Conservation (phyloP, 345 rosid species). For the Arabidopsis thaliana region DNA sequence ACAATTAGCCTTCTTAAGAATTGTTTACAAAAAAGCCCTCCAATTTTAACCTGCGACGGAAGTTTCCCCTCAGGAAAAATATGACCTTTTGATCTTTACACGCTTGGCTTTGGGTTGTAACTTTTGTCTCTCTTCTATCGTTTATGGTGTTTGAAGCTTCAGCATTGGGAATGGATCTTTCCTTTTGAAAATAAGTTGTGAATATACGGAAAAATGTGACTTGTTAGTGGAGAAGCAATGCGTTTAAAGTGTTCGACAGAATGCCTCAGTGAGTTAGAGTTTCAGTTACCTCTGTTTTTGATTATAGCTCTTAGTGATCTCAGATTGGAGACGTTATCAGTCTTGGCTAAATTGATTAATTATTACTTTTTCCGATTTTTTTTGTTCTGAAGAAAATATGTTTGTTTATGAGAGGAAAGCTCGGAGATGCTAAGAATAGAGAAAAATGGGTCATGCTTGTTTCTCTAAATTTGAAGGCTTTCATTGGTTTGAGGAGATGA, state of each 20-base stretch:
- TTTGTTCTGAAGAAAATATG: not conserved
- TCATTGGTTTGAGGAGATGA: constrained; percentile 51
- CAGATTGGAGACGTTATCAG: not conserved
- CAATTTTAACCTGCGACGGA: not conserved
- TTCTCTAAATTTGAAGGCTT: constrained; percentile 52
- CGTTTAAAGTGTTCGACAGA: constrained; percentile 20
- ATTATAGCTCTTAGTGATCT: not conserved
- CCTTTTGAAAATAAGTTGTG: not conserved
- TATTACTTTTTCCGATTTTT: not conserved
- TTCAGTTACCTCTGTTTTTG: constrained; percentile 20
- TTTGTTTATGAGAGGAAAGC: constrained; percentile 34
- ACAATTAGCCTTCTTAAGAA: not conserved
- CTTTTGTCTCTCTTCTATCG: not conserved
- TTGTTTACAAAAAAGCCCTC: not conserved
- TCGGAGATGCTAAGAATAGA: constrained; percentile 47
- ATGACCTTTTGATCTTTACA: constrained; percentile 26
- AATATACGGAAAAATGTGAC: not conserved
- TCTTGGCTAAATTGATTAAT: not conserved
- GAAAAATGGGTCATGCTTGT: constrained; percentile 39
- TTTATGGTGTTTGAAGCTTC: constrained; percentile 1
- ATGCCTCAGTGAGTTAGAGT: constrained; percentile 31
- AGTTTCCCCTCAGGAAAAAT: constrained; percentile 53
- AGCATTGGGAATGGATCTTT: not conserved
- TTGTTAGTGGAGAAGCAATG: constrained; percentile 2
- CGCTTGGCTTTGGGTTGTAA: not conserved